Base-by-base conservation (phyloP, 768 basidiomycete genomes). In the Rubroboletus pulcherrimus region DNA sequence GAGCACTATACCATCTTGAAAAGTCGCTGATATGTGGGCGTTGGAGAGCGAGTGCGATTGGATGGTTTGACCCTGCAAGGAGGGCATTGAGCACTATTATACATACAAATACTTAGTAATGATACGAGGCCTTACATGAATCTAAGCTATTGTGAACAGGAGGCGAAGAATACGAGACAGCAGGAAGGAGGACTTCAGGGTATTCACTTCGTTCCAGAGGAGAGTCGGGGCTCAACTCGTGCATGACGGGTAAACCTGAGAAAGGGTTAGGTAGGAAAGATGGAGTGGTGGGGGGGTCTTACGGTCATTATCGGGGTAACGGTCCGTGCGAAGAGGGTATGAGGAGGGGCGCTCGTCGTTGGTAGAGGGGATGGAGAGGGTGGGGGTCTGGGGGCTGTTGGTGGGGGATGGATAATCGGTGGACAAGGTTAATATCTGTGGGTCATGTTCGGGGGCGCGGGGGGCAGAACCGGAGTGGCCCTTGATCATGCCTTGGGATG, bases 401-500 rank as follows among this genome's bases (percentile, higher is more conserved):
- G 56, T 65, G 3, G 78, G 76, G 3, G 78, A 76, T 42, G 62
- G 58, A 56, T 75, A 78, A 40, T 74, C 72, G 74, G 58, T 73
- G 62, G 66, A 87, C 72, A 63, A 75, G 70, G 58, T 21, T 4
- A 89, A 76, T 54, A 85, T 76, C 43, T 78, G 79, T 14, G 77
- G 79, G 34, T 83, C 84, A 17, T 79, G 80, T 2, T 85, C 85
- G 35, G 75, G 64, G 21, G 75, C 71, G 42, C 85, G 83, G 19
- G 86, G 78, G 2, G 82, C 85, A 29, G 85, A 74, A 53, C 86
- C 86, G 19, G 90, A 87, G 64, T 91, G 89, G 30, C 91, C 91
- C 72, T 92, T 92, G 72, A 93, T 91, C 88, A 91, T 89, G 46
- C 90, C 90, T 69, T 91, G 88, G 0, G 87, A 81, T 0, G 87